Evolutionary conservation across 768 basidiomycete species (phyloP).

Genomic region (Leccinum rimulosum): DNA sequence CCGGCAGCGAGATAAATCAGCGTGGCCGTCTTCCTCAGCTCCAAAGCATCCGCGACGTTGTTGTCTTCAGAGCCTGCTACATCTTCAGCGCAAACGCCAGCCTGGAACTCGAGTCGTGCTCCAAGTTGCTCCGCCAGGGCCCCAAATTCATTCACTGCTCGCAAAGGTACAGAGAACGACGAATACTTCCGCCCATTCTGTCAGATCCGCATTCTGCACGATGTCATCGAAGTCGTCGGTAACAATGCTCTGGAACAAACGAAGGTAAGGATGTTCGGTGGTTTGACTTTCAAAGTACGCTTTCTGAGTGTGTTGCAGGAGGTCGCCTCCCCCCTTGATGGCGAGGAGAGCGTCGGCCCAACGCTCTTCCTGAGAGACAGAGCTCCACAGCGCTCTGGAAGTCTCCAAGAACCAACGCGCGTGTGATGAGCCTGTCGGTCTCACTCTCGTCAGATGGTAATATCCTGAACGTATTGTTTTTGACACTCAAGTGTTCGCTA

Average conservation of each 20-base stretch:
- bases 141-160: conserved; percentile 72
- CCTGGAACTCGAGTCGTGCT: conserved; percentile 84
- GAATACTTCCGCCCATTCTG: conserved; percentile 96
- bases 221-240: conserved; percentile 90
- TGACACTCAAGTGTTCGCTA: conserved; percentile 45
- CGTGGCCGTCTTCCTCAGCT: conserved; percentile 83
- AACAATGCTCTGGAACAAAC: conserved; percentile 92
- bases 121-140: conserved; percentile 91
- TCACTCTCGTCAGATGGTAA: conserved; percentile 87
- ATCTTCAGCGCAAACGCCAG: conserved; percentile 50
- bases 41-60: conserved; percentile 33
- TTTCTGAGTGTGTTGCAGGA: conserved; percentile 85
- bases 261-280: conserved; percentile 76
- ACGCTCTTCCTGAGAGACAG: conserved; percentile 79
- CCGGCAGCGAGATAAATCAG: conserved; percentile 92
- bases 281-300: conserved; percentile 89
- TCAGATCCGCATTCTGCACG: conserved; percentile 92
- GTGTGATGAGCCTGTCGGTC: conserved; percentile 84
- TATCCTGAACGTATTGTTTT: conserved; percentile 84
- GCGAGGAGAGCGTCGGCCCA: conserved; percentile 96
- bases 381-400: conserved; percentile 89
- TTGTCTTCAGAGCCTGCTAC: conserved; percentile 41
- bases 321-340: conserved; percentile 84
- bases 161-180: conserved; percentile 97
- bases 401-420: conserved; percentile 94